Percentiles rank a stretch among this genome's conserved stretches.
Conservation (phyloP, 2,329 filamentous ascomycete species). For the Monosporascus sp. region DNA sequence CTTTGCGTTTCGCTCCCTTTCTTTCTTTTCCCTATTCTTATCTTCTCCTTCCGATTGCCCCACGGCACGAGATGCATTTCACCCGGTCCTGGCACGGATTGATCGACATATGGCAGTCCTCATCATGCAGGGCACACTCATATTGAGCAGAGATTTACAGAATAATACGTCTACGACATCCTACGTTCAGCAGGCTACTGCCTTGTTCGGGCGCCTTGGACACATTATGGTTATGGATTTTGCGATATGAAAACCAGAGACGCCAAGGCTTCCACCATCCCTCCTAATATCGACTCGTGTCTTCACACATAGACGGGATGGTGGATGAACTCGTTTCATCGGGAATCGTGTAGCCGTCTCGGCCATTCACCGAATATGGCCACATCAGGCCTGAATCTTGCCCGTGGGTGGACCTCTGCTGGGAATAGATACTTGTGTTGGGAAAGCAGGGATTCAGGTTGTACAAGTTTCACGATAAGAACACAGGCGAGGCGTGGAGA, state of each 20-base stretch:
- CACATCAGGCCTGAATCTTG: slow-evolving; percentile 22
- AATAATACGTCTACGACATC: slow-evolving; percentile 52
- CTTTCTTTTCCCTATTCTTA: slow-evolving; percentile 16
- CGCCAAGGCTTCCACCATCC: slow-evolving; percentile 14
- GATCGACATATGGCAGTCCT: slow-evolving; percentile 41
- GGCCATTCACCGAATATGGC: slow-evolving; percentile 22
- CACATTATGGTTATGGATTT: slow-evolving; percentile 58
- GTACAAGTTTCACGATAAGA: slow-evolving; percentile 13
- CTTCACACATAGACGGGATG: slow-evolving; percentile 14
- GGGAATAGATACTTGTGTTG: slow-evolving; percentile 26
- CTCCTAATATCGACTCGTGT: slow-evolving; percentile 12
- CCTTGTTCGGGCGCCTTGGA: slow-evolving; percentile 51
- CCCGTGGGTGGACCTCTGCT: slow-evolving; percentile 22
- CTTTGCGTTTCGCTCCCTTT: slow-evolving; percentile 12
- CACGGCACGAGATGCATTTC: slow-evolving; percentile 21
- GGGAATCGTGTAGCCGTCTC: slow-evolving; percentile 13
- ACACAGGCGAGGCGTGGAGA: slow-evolving; percentile 10
- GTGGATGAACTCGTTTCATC: slow-evolving; percentile 14
- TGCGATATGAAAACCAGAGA: slow-evolving; percentile 40
- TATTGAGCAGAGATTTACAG: slow-evolving; percentile 47
- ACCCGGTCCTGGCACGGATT: slow-evolving; percentile 29
- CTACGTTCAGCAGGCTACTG: slow-evolving; percentile 47
- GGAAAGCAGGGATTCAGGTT: slow-evolving; percentile 25
- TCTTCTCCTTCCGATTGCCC: slow-evolving; percentile 15
- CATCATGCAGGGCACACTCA: slow-evolving; percentile 38